A percentile compares a stretch with the other conserved stretches of the same genome.
Conservation (phyloP, 345 rosid species). For the Salix brachista region DNA sequence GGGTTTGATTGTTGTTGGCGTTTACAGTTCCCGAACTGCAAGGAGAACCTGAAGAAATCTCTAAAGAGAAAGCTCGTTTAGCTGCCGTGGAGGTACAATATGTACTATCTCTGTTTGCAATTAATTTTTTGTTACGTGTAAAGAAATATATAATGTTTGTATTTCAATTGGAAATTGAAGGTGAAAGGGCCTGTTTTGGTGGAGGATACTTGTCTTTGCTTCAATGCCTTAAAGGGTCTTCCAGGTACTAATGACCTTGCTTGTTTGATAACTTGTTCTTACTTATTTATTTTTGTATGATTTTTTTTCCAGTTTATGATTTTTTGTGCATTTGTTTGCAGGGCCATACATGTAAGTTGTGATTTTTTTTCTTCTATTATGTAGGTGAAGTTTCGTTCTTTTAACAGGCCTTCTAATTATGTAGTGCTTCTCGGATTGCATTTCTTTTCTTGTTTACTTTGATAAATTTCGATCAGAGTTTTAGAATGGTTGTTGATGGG, state of each 20-base stretch:
- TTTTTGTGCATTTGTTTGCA: constrained; percentile 38
- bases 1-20: not conserved
- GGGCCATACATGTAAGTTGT: constrained; percentile 94
- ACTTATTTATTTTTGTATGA: not conserved
- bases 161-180: constrained; percentile 35
- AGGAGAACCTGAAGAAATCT: constrained; percentile 89
- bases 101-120: not conserved
- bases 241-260: constrained; percentile 49
- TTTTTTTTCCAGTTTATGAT: not conserved
- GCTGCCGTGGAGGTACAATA: constrained; percentile 65
- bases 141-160: not conserved
- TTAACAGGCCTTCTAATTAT: not conserved
- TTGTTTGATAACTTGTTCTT: not conserved
- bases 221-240: constrained; percentile 90
- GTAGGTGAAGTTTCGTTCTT: constrained; percentile 1
- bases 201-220: constrained; percentile 96
- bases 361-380: constrained; percentile 3
- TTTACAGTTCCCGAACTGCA: constrained; percentile 79
- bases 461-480: not conserved
- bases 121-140: not conserved
- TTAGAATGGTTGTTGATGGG: not conserved
- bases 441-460: not conserved
- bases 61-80: constrained; percentile 86
- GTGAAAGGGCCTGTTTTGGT: constrained; percentile 90
- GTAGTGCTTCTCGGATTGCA: not conserved